Evolutionary conservation across 345 rosid genomes (phyloP), one percentile per base, ranked within the genome.

Genomic region (Populus davidiana): DNA sequence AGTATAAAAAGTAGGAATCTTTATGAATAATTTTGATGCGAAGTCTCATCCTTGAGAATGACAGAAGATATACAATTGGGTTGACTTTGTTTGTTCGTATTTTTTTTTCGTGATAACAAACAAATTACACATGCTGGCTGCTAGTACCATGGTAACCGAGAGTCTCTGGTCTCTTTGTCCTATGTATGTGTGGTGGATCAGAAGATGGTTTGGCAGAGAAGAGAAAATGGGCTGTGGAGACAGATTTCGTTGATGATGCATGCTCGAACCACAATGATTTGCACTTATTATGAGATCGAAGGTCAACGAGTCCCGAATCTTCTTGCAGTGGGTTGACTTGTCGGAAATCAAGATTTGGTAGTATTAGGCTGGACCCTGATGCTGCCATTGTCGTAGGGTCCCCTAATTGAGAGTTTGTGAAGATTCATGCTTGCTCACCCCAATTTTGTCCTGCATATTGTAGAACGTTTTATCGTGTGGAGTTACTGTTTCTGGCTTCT

Each of bases 251-350:
- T 27, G 36, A 2, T 2, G 36, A 18, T 39, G 44, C 44, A 41
- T 41, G 27, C 14, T 39, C 17, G 69, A 50, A 23, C 5, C 38
- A 50, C 63, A 36, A 66, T 75, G 64, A 67, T 50, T 49, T 49
- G 23, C 35, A 47, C 13, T 8, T 13, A 73, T 33, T 66, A 71
- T 67, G 80, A 75, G 75, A 70, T 33, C 5, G n/a, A 27, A 81
- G 33, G 89, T 86, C 89, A 86, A 86, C 84, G 82, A 5, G 78
- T 66, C 81, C 82, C 66, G 73, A 71, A 80, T 78, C 68, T 72
- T 74, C 17, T 41, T 41, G 75, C 33, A 27, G 52, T 72, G 73
- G 80, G 82, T 84, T 84, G 89, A 84, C 87, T 71, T 84, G 84
- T 75, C 86, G 73, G 86, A 33, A 62, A 72, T 75, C 79, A 81